phyloP scores from a whole-genome alignment of 805 yeast species.

The Starmerella sp. region DNA sequence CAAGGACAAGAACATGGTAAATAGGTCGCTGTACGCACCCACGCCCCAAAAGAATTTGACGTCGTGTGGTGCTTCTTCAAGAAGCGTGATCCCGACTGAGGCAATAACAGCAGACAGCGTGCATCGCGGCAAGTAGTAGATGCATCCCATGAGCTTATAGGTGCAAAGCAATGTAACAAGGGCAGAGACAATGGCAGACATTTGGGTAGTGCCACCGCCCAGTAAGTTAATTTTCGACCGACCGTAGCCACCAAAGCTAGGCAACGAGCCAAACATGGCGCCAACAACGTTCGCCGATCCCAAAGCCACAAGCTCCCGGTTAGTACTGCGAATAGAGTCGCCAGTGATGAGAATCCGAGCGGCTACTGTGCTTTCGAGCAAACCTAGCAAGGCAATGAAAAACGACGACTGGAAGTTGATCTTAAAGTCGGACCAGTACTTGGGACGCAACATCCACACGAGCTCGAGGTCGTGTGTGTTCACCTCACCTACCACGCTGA shows the following conservation, averaged over 20 bases:
- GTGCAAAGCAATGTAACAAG: slow-evolving; percentile 58
- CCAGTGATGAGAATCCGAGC: slow-evolving; percentile 71
- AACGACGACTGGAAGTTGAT: slow-evolving; percentile 57
- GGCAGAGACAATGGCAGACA: slow-evolving; percentile 77
- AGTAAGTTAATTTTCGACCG: slow-evolving; percentile 79
- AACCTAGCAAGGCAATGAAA: slow-evolving; percentile 73
- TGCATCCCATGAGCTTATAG: slow-evolving; percentile 44
- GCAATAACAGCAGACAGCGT: slow-evolving; percentile 70
- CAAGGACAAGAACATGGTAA: slow-evolving; percentile 56
- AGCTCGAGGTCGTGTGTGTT: slow-evolving; percentile 40
- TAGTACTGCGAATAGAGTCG: slow-evolving; percentile 50
- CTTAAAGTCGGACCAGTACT: slow-evolving; percentile 39
- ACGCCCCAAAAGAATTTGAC: slow-evolving; percentile 59
- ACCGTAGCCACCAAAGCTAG: slow-evolving; percentile 94
- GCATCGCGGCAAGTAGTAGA: slow-evolving; percentile 69
- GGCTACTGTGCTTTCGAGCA: slow-evolving; percentile 88
- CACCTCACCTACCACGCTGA: slow-evolving; percentile 62
- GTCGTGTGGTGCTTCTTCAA: slow-evolving; percentile 80
- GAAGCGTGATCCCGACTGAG: slow-evolving; percentile 59
- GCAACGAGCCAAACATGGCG: slow-evolving; percentile 51
- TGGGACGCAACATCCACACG: slow-evolving; percentile 43
- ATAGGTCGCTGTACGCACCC: slow-evolving; percentile 64
- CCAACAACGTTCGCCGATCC: slow-evolving; percentile 64
- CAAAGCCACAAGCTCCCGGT: slow-evolving; percentile 82
- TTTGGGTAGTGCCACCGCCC: slow-evolving; percentile 76